Conservation (phyloP, 2,329 filamentous ascomycete species). For the Pyricularia grisea region DNA sequence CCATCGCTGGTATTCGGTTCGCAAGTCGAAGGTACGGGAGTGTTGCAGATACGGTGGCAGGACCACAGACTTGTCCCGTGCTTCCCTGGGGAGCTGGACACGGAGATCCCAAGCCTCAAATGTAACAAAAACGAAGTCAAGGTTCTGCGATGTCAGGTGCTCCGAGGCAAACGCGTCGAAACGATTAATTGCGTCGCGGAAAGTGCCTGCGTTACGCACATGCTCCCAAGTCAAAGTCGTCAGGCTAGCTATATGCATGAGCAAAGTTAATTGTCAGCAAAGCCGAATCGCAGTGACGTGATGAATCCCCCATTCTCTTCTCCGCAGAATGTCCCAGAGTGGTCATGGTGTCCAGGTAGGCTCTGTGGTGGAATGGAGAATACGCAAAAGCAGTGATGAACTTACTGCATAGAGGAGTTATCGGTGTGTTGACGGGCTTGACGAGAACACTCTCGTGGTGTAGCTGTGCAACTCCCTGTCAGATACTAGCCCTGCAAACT, state of each 20-base stretch:
- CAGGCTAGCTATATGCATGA: slow-evolving; percentile 62
- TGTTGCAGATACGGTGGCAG: slow-evolving; percentile 95
- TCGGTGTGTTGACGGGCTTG: slow-evolving; percentile 97
- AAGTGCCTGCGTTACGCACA: slow-evolving; percentile 92
- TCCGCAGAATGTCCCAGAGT: neutral
- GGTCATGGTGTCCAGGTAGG: neutral
- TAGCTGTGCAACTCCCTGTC: slow-evolving; percentile 45
- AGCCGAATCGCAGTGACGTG: neutral
- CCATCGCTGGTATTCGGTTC: slow-evolving; percentile 97
- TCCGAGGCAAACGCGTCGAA: slow-evolving; percentile 93
- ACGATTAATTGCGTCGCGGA: slow-evolving; percentile 90
- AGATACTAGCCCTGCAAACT: slow-evolving; percentile 4
- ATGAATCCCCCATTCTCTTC: neutral
- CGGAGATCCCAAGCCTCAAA: slow-evolving; percentile 97
- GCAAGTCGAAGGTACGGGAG: slow-evolving; percentile 91
- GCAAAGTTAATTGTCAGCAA: neutral
- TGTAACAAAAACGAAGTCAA: slow-evolving; percentile 97
- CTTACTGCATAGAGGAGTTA: slow-evolving; percentile 98
- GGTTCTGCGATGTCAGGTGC: slow-evolving; percentile 80
- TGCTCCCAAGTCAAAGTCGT: slow-evolving; percentile 99
- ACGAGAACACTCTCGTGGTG: slow-evolving; percentile 94
- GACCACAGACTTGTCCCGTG: slow-evolving; percentile 95
- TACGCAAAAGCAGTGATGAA: slow-evolving; percentile 19
- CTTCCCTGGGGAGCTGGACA: slow-evolving; percentile 93
- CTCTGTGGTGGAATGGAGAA: slow-evolving; percentile 7